Percentiles rank a stretch among this genome's conserved stretches.
These are phyloP conservation scores for Leccinum proliferum DNA, from an alignment of 1,284 basidiomycete genomes.

Conservation along the genomic window DNA sequence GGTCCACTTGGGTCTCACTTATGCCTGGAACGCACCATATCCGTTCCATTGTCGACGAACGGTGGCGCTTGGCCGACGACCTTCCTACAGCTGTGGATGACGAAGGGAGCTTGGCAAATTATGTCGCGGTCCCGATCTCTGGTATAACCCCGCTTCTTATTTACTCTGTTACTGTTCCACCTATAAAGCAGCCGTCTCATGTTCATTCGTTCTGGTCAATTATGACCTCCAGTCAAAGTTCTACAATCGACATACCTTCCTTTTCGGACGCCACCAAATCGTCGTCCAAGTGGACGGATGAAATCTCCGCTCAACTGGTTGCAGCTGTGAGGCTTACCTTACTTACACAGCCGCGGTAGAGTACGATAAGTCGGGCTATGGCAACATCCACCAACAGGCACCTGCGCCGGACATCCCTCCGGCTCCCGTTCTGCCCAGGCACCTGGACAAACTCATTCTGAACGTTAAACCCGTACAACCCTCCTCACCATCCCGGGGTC, in stretches of 20 bases:
- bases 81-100: constrained; percentile 92
- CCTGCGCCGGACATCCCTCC: constrained; percentile 74
- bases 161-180: constrained; percentile 29
- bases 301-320: constrained; percentile 51
- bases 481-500: constrained; percentile 23
- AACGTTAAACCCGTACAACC: constrained; percentile 51
- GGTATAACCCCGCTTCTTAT: constrained; percentile 29
- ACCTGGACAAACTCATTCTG: constrained; percentile 91
- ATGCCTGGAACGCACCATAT: constrained; percentile 93
- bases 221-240: constrained; percentile 32
- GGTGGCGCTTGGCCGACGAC: constrained; percentile 74
- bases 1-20: constrained; percentile 49
- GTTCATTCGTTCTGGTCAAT: constrained; percentile 32
- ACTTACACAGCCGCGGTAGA: constrained; percentile 35
- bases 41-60: constrained; percentile 94
- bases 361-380: constrained; percentile 24
- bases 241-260: constrained; percentile 19
- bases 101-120: constrained; percentile 94
- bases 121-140: constrained; percentile 51
- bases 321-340: constrained; percentile 77
- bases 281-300: constrained; percentile 62
- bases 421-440: constrained; percentile 83
- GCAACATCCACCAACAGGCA: constrained; percentile 27
- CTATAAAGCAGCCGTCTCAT: constrained; percentile 30
- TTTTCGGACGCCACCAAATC: constrained; percentile 23